phyloP scores from a whole-genome alignment of 257 asterid genomes.

The Linderniella brevidens region DNA sequence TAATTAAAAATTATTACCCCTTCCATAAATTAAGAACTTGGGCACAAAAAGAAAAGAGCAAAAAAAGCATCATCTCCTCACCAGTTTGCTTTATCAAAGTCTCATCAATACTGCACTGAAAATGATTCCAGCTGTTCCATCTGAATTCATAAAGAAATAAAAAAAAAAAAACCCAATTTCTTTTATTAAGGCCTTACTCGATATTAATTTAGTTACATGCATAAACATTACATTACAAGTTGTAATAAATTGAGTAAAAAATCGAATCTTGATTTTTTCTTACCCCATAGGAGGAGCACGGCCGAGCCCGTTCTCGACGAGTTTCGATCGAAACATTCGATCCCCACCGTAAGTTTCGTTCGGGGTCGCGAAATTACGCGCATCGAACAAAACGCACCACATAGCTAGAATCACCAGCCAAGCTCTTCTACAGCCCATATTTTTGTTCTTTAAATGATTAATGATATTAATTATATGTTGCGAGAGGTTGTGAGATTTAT shows the following conservation, averaged over 20 bases:
- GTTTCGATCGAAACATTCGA: neutral
- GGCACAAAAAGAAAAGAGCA: neutral
- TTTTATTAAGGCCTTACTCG: neutral
- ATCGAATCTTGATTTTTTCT: neutral
- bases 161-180: neutral
- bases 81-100: constrained; percentile 61
- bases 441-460: no score
- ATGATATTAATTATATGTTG: no score
- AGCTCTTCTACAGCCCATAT: no score
- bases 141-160: constrained; percentile 21
- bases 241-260: neutral
- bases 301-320: constrained; percentile 3
- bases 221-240: neutral
- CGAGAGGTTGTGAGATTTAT: no score
- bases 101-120: constrained; percentile 56
- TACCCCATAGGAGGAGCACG: constrained; percentile 5
- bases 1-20: neutral
- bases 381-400: no score
- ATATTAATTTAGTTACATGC: neutral
- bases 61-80: constrained; percentile 1
- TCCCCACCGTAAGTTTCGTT: no score
- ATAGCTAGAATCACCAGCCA: no score
- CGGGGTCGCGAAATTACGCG: no score
- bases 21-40: neutral
- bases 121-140: constrained; percentile 99